Percentiles rank a stretch among this genome's conserved stretches.
Evolutionary conservation across 2,329 filamentous ascomycete species (phyloP).

Genomic region (Colletotrichum shisoi): DNA sequence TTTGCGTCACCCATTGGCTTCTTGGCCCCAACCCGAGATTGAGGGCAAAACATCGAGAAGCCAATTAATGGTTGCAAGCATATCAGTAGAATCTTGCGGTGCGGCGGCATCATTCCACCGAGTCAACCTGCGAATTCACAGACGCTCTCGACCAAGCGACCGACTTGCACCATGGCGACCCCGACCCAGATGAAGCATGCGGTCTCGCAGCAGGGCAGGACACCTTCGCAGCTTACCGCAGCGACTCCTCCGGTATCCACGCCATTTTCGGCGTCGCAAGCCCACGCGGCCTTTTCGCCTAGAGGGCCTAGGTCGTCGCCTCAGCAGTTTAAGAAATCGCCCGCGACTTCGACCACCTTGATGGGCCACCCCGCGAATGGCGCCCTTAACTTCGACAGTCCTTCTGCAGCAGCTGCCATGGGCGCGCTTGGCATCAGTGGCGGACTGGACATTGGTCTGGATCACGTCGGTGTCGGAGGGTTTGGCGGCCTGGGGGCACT

Average conservation of each 20-base stretch:
- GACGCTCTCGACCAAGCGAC: conserved; percentile 7
- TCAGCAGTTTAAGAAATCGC: conserved; percentile 70
- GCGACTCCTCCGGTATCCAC: conserved; percentile 73
- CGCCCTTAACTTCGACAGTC: conserved; percentile 69
- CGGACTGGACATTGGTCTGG: conserved; percentile 62
- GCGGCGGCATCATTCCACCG: conserved; percentile 1
- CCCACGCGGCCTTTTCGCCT: conserved; percentile 67
- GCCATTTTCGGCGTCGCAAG: conserved; percentile 66
- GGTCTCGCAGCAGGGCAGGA: conserved; percentile 61
- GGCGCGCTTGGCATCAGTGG: conserved; percentile 61
- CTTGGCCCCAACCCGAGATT: too few relatives aligned
- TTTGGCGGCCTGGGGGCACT: conserved; percentile 52
- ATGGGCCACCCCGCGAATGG: conserved; percentile 56
- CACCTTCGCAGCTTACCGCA: conserved; percentile 60
- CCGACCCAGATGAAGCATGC: conserved; percentile 61
- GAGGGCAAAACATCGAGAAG: background rate
- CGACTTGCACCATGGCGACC: conserved; percentile 53
- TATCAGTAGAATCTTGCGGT: background rate
- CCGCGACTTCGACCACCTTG: conserved; percentile 60
- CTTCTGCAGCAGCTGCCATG: conserved; percentile 68
- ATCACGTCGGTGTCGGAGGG: conserved; percentile 59
- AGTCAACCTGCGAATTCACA: background rate
- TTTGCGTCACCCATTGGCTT: background rate
- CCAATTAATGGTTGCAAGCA: conserved; percentile 9
- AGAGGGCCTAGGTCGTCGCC: conserved; percentile 67